Evolutionary conservation across 202 grass and related monocot species (phyloP).

Genomic region (Schoenoplectus tabernaemontani): DNA sequence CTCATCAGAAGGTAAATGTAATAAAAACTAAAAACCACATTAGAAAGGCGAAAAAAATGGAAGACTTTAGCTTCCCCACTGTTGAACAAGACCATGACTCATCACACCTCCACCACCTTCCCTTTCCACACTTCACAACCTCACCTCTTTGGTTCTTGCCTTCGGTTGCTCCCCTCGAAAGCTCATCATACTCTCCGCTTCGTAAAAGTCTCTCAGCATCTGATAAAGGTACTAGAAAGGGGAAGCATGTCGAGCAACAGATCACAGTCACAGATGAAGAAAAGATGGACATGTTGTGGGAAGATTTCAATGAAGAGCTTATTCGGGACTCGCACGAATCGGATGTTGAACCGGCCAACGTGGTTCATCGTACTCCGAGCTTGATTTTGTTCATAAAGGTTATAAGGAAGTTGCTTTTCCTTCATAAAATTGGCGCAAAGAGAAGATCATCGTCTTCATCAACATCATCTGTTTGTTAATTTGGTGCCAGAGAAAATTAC

Average conservation of each 20-base stretch:
- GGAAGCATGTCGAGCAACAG: neutral
- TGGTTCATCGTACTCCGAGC: slow-evolving; percentile 44
- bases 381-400: slow-evolving; percentile 69
- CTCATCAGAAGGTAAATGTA: neutral
- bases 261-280: slow-evolving; percentile 35
- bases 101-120: slow-evolving; percentile 15
- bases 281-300: slow-evolving; percentile 96
- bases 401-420: slow-evolving; percentile 71
- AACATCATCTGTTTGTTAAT: neutral
- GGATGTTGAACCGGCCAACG: slow-evolving; percentile 13
- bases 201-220: slow-evolving; percentile 33
- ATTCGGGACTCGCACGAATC: slow-evolving; percentile 24
- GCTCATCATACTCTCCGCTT: neutral
- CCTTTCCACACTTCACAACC: slow-evolving; percentile 46
- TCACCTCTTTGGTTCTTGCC: slow-evolving; percentile 54
- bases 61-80: slow-evolving; percentile 87
- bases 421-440: slow-evolving; percentile 27
- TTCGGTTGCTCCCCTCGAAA: slow-evolving; percentile 2
- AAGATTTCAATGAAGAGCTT: slow-evolving; percentile 90
- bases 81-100: slow-evolving; percentile 29
- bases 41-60: slow-evolving; percentile 29
- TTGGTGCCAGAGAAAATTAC: neutral
- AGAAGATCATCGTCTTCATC: neutral
- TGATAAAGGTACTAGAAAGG: neutral
- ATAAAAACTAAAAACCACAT: neutral